Conservation (phyloP, 495 filamentous ascomycete species). For the Acidomyces sp. region DNA sequence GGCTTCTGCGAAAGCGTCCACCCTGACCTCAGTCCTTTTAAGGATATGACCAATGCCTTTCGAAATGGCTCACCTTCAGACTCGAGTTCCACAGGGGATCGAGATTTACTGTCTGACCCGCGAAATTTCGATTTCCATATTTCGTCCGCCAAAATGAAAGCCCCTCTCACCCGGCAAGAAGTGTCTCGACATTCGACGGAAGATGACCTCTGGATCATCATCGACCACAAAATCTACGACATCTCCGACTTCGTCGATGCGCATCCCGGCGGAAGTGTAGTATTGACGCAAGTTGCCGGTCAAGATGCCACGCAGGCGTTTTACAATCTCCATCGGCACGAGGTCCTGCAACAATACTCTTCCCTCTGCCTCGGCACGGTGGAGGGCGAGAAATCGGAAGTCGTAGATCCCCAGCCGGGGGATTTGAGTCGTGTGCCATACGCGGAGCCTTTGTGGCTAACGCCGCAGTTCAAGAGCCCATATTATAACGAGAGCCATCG, state of each 20-base stretch:
- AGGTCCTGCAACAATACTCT: conserved; percentile 67
- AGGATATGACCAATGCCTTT: too few species aligned
- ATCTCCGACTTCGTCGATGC: conserved; percentile 84
- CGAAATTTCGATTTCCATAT: too few species aligned
- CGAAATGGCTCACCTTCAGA: too few species aligned
- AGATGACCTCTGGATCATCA: conserved; percentile 56
- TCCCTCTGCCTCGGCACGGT: conserved; percentile 65
- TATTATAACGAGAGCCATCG: conserved; percentile 73
- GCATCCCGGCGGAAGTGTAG: conserved; percentile 60
- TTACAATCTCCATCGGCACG: conserved; percentile 87
- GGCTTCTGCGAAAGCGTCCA: too few species aligned
- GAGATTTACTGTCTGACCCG: too few species aligned
- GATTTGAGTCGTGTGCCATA: conserved; percentile 67
- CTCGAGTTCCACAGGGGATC: too few species aligned
- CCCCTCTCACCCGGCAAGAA: conserved; percentile 53
- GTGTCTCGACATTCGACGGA: conserved; percentile 74
- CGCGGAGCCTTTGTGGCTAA: conserved; percentile 69
- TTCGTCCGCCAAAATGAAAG: conserved; percentile 10
- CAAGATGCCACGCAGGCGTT: conserved; percentile 77
- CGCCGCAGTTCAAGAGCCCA: conserved; percentile 63
- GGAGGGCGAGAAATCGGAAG: conserved; percentile 58
- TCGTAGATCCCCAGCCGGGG: conserved; percentile 56
- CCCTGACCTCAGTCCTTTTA: too few species aligned
- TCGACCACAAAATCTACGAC: conserved; percentile 88
- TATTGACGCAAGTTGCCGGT: conserved; percentile 73